A percentile compares a stretch with the other conserved stretches of the same genome.
These are phyloP conservation scores for Cenchrus fungigraminus DNA, from an alignment of 176 grass and related monocot species.

Conservation along the genomic window DNA sequence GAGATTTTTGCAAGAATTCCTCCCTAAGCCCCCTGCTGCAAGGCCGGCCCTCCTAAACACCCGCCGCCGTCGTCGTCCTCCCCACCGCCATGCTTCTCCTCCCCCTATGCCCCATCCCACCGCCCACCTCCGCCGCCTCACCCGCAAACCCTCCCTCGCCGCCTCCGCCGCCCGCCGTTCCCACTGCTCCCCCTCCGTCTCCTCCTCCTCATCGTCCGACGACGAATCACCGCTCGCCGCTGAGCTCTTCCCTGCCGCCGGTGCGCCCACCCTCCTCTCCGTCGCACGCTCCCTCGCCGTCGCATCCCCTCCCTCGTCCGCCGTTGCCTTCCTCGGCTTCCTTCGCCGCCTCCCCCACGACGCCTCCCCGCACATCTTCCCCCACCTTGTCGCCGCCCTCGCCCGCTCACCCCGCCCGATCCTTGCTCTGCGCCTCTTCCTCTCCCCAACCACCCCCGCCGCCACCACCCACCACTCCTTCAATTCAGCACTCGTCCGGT, in stretches of 20 bases:
- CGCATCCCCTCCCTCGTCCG: constrained; percentile 36
- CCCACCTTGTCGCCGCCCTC: constrained; percentile 67
- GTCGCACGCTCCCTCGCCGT: constrained; percentile 52
- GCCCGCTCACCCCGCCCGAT: constrained; percentile 44
- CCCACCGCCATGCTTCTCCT: constrained; percentile 51
- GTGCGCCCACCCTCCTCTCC: constrained; percentile 61
- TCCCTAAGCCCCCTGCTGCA: neutral
- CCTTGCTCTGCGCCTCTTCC: constrained; percentile 56
- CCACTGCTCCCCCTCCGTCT: constrained; percentile 5
- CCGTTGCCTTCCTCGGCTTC: constrained; percentile 47
- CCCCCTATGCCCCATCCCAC: constrained; percentile 54
- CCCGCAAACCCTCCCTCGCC: neutral
- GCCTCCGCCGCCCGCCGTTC: constrained; percentile 18
- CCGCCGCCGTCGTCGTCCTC: constrained; percentile 10
- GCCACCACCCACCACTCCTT: constrained; percentile 44
- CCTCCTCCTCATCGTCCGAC: constrained; percentile 32
- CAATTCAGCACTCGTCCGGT: constrained; percentile 54
- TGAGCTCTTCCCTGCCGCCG: constrained; percentile 59
- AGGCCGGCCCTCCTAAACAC: constrained; percentile 30
- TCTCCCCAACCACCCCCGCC: constrained; percentile 38
- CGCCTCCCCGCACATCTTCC: constrained; percentile 59
- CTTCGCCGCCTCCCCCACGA: constrained; percentile 45
- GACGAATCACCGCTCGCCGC: constrained; percentile 48
- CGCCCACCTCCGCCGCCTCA: constrained; percentile 26
- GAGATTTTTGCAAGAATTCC: neutral